Conservation (phyloP, 768 basidiomycete genomes). For the Lenzites betulinus region DNA sequence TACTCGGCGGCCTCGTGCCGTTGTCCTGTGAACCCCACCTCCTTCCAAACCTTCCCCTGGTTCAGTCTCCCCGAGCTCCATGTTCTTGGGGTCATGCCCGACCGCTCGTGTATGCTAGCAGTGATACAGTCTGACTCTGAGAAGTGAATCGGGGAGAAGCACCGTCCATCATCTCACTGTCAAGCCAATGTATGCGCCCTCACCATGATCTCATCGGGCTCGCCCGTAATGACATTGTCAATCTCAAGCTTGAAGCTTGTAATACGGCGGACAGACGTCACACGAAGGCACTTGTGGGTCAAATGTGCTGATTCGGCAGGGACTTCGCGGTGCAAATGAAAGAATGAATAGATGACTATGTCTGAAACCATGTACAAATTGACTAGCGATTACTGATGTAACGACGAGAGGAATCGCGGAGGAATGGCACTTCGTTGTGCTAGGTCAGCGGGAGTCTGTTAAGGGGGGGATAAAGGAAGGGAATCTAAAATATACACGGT, state of each 20-base stretch:
- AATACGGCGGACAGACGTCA: too few species aligned
- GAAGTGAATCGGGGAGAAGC: not conserved
- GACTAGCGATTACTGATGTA: constrained; percentile 1
- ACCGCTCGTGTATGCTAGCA: constrained; percentile 15
- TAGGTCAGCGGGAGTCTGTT: too few species aligned
- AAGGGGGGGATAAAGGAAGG: not conserved
- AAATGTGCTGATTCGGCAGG: not conserved
- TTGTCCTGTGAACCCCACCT: not conserved
- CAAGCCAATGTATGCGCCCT: too few species aligned
- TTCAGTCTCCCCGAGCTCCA: not conserved
- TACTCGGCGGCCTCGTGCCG: not conserved
- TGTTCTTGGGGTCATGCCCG: constrained; percentile 18
- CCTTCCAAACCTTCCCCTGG: not conserved
- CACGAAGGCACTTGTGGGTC: too few species aligned
- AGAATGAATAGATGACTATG: not conserved
- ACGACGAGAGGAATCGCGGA: not conserved
- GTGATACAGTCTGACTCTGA: constrained; percentile 12
- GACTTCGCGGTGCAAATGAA: not conserved
- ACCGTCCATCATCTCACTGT: too few species aligned
- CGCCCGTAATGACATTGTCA: too few species aligned
- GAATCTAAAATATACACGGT: not conserved
- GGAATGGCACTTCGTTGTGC: not conserved
- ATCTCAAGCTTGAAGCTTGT: too few species aligned
- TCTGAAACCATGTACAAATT: not conserved
- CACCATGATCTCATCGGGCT: too few species aligned